phyloP scores from a whole-genome alignment of 108 stramenopile species.

The Skeletonema costatum region DNA sequence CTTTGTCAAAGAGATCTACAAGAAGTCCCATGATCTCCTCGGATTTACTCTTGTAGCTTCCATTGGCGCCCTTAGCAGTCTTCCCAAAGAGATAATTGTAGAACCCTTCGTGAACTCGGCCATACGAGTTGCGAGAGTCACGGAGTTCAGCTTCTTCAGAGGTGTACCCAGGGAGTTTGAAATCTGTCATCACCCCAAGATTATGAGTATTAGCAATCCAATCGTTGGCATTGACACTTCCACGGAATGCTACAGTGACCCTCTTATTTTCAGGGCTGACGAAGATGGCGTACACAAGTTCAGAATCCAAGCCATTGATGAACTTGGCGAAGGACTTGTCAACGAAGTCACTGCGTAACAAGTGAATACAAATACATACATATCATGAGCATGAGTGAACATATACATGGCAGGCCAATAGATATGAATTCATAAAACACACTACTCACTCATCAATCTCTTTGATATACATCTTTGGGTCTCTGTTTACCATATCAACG shows the following conservation, averaged over 20 bases:
- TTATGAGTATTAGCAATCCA: not conserved
- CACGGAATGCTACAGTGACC: not conserved
- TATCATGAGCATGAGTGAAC: too few species aligned
- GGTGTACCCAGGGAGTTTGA: not conserved
- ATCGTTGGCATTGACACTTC: not conserved
- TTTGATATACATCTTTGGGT: not conserved
- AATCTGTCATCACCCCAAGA: not conserved
- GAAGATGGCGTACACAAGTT: not conserved
- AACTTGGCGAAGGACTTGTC: not conserved
- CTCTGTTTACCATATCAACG: not conserved
- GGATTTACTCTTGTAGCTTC: not conserved
- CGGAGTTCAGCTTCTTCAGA: not conserved
- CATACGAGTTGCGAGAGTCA: not conserved
- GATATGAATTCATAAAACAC: not conserved
- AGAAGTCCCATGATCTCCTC: not conserved
- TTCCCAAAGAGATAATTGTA: not conserved
- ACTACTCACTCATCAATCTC: not conserved
- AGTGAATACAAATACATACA: too few species aligned
- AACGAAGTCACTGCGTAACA: not conserved
- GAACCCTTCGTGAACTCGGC: not conserved
- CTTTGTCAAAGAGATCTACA: not conserved
- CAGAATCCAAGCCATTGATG: not conserved
- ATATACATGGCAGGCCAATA: not conserved
- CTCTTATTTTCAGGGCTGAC: not conserved
- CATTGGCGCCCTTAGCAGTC: not conserved